Base-by-base conservation (phyloP, 371 early-diverging fungal species). In the Synchytrium microbalum region DNA sequence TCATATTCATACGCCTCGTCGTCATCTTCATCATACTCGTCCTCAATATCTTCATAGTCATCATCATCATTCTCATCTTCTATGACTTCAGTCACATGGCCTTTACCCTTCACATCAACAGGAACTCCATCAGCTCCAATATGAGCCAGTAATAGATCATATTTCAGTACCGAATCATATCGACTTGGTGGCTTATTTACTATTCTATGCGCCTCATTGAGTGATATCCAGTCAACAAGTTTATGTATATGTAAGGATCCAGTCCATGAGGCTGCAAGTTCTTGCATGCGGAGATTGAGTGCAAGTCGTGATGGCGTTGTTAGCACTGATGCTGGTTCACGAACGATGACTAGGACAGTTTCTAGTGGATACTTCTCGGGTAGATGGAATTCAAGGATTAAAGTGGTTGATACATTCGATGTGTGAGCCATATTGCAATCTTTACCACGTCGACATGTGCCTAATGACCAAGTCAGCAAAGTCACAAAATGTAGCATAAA, bases 1-100 rank as follows among this genome's bases (percentile, higher is more conserved):
- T 38, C 46, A 38, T 38, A 38, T n/a, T n/a, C n/a, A n/a, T n/a
- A n/a, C n/a, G n/a, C n/a, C n/a, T n/a, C n/a, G n/a, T n/a, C n/a
- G 46, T 38, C 46, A 38, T 38, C 46, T 38, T 38, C 46, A n/a
- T n/a, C n/a, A n/a, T n/a, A n/a, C 46, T 38, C 46, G 46, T 38
- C 46, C 10, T 5, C 10, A 19, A 10, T 10, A 19, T 19, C 19
- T 5, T 38, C 10, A 10, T 38, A 5, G 19, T 38, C 46, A 38
- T 38, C 46, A 38, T 38, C 46, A 38, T 38, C 46, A 5, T 10
- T 38, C 46, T 38, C 46, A 10, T 38, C 46, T 10, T 5, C 5
- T 38, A 19, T 10, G 10, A 10, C 46, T 5, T 10, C 46, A 10
- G 19, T 19, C 10, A 38, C 46, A 10, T 5, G 46, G 19, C 10